Evolutionary conservation across 2,329 filamentous ascomycete species (phyloP).

Genomic region (Ophiocordyceps camponoti-floridani): DNA sequence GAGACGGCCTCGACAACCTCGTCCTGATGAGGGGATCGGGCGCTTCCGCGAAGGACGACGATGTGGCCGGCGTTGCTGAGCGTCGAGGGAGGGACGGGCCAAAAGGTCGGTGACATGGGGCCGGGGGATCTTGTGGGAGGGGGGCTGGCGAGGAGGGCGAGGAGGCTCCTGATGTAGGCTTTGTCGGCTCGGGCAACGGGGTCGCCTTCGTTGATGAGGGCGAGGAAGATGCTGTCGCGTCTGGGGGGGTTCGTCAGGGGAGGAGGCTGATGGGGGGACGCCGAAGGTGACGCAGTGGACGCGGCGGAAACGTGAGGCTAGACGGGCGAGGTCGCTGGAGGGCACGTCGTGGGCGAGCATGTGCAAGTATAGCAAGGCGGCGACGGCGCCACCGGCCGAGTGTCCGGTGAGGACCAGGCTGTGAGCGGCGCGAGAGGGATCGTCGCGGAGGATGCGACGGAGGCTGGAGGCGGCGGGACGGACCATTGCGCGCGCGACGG

Average conservation of each 20-base stretch:
- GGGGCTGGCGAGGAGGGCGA: constrained; percentile 46
- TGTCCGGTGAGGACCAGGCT: constrained; percentile 74
- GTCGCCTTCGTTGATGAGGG: constrained; percentile 75
- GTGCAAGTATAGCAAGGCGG: constrained; percentile 62
- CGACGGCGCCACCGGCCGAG: constrained; percentile 71
- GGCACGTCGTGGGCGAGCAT: constrained; percentile 48
- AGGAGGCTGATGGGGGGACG: constrained; percentile 57
- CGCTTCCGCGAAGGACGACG: constrained; percentile 43
- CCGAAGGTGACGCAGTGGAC: constrained; percentile 78
- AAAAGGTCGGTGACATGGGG: constrained; percentile 14
- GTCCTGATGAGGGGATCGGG: constrained; percentile 24
- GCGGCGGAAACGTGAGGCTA: constrained; percentile 56
- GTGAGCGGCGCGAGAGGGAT: constrained; percentile 45
- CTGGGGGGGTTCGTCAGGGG: constrained; percentile 39
- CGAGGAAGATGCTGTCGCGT: constrained; percentile 54
- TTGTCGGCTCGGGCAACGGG: constrained; percentile 63
- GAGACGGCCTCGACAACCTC: constrained; percentile 52
- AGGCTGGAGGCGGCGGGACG: constrained; percentile 53
- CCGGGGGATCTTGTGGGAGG: constrained; percentile 14
- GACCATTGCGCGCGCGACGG: constrained; percentile 59
- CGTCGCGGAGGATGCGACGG: constrained; percentile 50
- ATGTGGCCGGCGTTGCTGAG: constrained; percentile 55
- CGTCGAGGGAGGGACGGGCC: constrained; percentile 47
- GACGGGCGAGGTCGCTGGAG: constrained; percentile 48
- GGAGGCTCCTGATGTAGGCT: constrained; percentile 52